Evolutionary conservation across 78 protist species (phyloP), one percentile per base, ranked within the genome.

Genomic region (Isochrysis galbana): DNA sequence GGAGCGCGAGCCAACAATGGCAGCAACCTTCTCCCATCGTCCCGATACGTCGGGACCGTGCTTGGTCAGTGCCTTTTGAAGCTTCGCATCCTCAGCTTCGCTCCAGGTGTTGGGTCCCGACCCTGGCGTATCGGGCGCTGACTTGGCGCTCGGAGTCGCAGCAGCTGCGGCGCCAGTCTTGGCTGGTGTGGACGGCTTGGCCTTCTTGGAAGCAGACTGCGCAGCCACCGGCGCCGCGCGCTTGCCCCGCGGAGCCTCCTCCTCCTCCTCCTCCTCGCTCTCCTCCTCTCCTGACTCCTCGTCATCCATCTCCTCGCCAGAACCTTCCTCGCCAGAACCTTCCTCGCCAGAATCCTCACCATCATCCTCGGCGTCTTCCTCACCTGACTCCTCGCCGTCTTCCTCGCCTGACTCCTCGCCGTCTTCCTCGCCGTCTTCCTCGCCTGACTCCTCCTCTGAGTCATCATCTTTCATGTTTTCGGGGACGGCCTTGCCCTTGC

Each of bases 11-110:
- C 84, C 84, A 11, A 77, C 84, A 26, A 14, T 46, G 26, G 45
- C 26, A 2, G 84, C 84, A 4, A 77, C 46, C 84, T 77, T 77
- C 84, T 77, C 47, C 84, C 84, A 77, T 5, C 84, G 84, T 4
- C 32, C 3, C 21, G 23, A 23, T 22, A 46, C 22, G 32, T 39
- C 84, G 17, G 44, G 36, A 2, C 34, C 34, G 46, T 39, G 2
- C 32, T 36, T 39, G 47, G 47, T 1, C 34, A 77, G 46, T 46
- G 84, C 84, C 84, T 77, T 77, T 29, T 77, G 10, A 4, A 77
- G 46, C 84, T 77, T 77, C 32, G 7, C 3, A 32, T 77, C 84
- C 46, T 77, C 84, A 22, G 1, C 84, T 32, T 1, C 46, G 32
- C 34, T 39, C 84, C 84, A 77, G 17, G 80, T 26, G 80, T 70